Evolutionary conservation across 1,139 yeast species (phyloP), one percentile per base, ranked within the genome.

Genomic region (Casaregolazyma lundiana): DNA sequence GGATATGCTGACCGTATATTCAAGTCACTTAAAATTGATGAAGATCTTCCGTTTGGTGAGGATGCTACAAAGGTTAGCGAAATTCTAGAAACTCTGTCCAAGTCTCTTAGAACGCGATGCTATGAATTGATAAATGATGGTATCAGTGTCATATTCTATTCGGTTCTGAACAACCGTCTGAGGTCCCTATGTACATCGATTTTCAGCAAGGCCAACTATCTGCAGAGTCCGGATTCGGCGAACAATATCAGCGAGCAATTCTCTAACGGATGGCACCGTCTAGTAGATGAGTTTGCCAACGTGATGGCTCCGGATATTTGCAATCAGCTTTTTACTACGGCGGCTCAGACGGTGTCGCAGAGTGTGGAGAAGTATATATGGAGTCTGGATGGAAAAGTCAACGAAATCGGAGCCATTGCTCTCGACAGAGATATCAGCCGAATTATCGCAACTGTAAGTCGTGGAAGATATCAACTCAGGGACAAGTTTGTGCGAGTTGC

Each of bases 351-450:
- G 16, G 64, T 72, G 61, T 66, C 80, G 58, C 53, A 75, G 52
- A 60, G 81, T 36, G 60, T 87, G 4, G 96, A 90, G 58, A 74
- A 77, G 55, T 81, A 81, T 57, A 70, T 92, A 36, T 77, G 89
- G 77, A 55, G 72, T 3, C 71, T 86, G 38, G 77, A 82, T 49
- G 79, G 80, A 45, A 78, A 75, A 50, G 80, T 88, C 52, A 89
- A 86, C 58, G 95, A 86, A 55, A 68, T 86, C 43, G 97, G 97
- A 0, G 82, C 95, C 0, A 75, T 89, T 30, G 84, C 82, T 53
- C 69, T 94, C 44, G 98, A 94, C 57, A 79, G 86, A 50, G 97
- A 90, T 62, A 69, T 90, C 39, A 80, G 92, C 35, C 72, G 78
- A 41, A 74, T 90, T 35, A 85, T 92, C 44, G 56, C 65, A 16